A percentile compares a stretch with the other conserved stretches of the same genome.
These are phyloP conservation scores for Penicillium aurantiogriseum DNA, from an alignment of 2,329 filamentous ascomycete genomes.

Conservation along the genomic window DNA sequence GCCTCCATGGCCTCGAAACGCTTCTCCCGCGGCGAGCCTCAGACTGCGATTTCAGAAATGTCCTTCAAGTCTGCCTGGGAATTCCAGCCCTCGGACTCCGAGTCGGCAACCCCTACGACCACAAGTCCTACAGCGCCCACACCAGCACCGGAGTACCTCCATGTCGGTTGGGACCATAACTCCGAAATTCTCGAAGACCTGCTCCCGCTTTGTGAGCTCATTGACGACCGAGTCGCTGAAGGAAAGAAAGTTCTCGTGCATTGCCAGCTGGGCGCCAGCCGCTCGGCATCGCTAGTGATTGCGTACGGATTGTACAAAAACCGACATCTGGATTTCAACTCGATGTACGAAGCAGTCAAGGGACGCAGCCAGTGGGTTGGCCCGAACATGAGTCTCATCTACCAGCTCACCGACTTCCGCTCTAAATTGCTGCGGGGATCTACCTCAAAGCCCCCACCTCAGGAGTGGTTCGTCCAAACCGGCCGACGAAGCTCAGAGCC, in stretches of 20 bases:
- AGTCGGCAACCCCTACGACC: slow-evolving; percentile 30
- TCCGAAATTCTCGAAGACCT: slow-evolving; percentile 65
- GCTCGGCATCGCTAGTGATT: slow-evolving; percentile 65
- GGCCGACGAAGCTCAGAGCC: slow-evolving; percentile 32
- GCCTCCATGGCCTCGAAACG: slow-evolving; percentile 38
- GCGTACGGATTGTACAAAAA: slow-evolving; percentile 66
- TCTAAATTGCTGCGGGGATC: slow-evolving; percentile 37
- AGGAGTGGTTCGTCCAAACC: slow-evolving; percentile 37
- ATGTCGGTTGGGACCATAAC: slow-evolving; percentile 66
- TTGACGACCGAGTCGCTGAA: slow-evolving; percentile 58
- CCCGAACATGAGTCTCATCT: slow-evolving; percentile 68
- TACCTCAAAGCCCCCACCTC: slow-evolving; percentile 31
- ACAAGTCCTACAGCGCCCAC: slow-evolving; percentile 32
- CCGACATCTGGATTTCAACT: slow-evolving; percentile 60
- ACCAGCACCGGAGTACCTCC: slow-evolving; percentile 60
- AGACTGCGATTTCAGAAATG: slow-evolving; percentile 45
- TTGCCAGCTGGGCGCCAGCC: slow-evolving; percentile 64
- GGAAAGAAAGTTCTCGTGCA: slow-evolving; percentile 63
- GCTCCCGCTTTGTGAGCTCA: slow-evolving; percentile 58
- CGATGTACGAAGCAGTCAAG: slow-evolving; percentile 64
- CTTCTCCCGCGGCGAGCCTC: slow-evolving; percentile 41
- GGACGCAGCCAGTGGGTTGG: slow-evolving; percentile 65
- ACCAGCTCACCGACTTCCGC: slow-evolving; percentile 65
- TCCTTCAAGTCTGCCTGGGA: slow-evolving; percentile 53
- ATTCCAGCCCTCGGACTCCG: slow-evolving; percentile 33